Conservation (phyloP, 2,329 filamentous ascomycete genomes). For the Diplodia corticola region DNA sequence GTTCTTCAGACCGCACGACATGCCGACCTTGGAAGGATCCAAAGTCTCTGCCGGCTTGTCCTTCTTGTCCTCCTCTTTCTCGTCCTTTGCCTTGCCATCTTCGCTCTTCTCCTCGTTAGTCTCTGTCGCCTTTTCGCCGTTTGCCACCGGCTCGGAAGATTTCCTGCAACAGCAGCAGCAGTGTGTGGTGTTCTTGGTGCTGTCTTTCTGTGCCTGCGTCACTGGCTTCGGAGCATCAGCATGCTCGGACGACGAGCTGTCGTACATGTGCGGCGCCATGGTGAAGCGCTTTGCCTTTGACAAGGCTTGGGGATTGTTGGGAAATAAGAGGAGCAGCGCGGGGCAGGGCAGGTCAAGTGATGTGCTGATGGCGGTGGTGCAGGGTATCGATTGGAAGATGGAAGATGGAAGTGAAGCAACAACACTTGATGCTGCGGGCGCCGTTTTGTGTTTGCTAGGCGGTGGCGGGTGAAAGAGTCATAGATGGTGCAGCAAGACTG, state of each 20-base stretch:
- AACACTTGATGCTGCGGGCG: background rate
- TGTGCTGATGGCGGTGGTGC: background rate
- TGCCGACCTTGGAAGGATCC: conserved; percentile 35
- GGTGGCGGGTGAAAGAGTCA: background rate
- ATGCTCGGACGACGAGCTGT: background rate
- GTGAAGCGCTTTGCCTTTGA: background rate
- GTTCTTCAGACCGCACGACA: conserved; percentile 47
- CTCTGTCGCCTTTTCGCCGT: background rate
- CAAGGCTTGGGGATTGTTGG: background rate
- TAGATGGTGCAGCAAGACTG: background rate
- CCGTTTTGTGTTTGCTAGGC: background rate
- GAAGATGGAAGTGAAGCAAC: background rate
- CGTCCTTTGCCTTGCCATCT: conserved; percentile 4
- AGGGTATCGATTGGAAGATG: background rate
- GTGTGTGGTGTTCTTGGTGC: background rate
- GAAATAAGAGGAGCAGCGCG: background rate
- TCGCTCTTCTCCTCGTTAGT: background rate
- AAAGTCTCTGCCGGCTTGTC: conserved; percentile 23
- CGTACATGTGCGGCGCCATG: conserved; percentile 12
- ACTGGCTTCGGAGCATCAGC: background rate
- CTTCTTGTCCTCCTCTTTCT: conserved; percentile 11
- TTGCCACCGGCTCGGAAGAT: background rate
- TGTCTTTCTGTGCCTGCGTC: background rate
- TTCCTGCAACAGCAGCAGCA: background rate
- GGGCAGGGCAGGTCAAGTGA: background rate